Evolutionary conservation across 1,139 yeast species (phyloP), one percentile per base, ranked within the genome.

Genomic region (Blastobotrys proliferans): DNA sequence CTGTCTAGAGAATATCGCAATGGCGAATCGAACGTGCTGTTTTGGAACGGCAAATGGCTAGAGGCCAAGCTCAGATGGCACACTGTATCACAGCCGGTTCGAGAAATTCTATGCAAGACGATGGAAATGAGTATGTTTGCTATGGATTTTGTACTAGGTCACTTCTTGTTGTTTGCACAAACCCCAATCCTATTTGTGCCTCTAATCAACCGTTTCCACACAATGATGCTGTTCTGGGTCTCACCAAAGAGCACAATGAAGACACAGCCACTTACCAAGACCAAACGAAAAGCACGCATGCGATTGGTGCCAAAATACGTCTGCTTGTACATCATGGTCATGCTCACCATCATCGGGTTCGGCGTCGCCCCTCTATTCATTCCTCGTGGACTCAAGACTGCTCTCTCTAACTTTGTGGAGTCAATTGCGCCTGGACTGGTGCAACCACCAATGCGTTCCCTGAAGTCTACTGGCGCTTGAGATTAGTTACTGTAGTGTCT

Each of bases 41-140:
- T 95, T 95, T 87, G 95, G 95, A 76, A 86, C 0, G 95, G 95
- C 0, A 72, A 70, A 40, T 86, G 95, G 95, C 58, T 72, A 32
- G 66, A 64, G 10, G 71, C 76, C n/a, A 77, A 76, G 1, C 63
- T 81, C 30, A 85, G 88, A 0, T 73, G 77, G 74, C 61, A 72
- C 31, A 64, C 73, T 1, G 43, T 84, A 1, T 69, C 81, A 0
- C 94, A 84, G 54, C 88, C 92, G 0, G 39, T 76, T 4, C 66
- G 95, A 47, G 96, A 87, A 58, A 73, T 72, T 38, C 44, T 77
- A 5, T 82, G 87, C 30, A 87, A 87, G 55, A 64, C 74, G 1
- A 72, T 79, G 53, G 96, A 87, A 58, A 68, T 80, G 68, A 75
- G 81, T 40, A 64, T 73, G 43, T 87, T 84, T 63, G 77, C 86